These are phyloP conservation scores for Fusarium mundagurra DNA, from an alignment of 2,329 filamentous ascomycete genomes.

Conservation along the genomic window DNA sequence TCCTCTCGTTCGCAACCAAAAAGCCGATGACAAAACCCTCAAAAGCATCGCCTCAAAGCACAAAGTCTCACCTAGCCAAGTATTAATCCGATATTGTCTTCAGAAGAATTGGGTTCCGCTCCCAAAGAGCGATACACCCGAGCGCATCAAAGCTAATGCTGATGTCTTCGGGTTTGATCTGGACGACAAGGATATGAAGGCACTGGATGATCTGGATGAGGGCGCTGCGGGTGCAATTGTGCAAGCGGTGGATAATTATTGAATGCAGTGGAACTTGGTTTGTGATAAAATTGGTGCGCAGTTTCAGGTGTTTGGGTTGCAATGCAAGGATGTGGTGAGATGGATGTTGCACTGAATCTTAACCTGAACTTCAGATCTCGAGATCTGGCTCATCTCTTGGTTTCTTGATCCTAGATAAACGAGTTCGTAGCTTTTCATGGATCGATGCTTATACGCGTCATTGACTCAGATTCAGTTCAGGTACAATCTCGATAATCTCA, in stretches of 20 bases:
- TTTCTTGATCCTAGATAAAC: background rate
- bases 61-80: conserved; percentile 66
- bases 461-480: background rate
- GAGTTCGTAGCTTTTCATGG: background rate
- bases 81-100: conserved; percentile 73
- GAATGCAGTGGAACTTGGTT: background rate
- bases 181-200: conserved; percentile 63
- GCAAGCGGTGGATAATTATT: conserved; percentile 28
- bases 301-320: background rate
- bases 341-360: background rate
- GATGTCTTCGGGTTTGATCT: conserved; percentile 70
- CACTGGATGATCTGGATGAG: conserved; percentile 40
- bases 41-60: conserved; percentile 66
- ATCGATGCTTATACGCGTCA: background rate
- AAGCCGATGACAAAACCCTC: conserved; percentile 64
- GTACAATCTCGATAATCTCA: background rate
- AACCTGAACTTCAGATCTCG: background rate
- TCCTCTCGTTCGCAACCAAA: conserved; percentile 46
- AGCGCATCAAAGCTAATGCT: conserved; percentile 67
- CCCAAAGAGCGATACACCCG: conserved; percentile 70
- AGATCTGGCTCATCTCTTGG: background rate
- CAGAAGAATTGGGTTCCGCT: conserved; percentile 75
- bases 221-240: conserved; percentile 39
- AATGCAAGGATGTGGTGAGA: background rate
- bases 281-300: background rate